These are phyloP conservation scores for Boletus sp. DNA, from an alignment of 768 basidiomycete species.

Conservation along the genomic window DNA sequence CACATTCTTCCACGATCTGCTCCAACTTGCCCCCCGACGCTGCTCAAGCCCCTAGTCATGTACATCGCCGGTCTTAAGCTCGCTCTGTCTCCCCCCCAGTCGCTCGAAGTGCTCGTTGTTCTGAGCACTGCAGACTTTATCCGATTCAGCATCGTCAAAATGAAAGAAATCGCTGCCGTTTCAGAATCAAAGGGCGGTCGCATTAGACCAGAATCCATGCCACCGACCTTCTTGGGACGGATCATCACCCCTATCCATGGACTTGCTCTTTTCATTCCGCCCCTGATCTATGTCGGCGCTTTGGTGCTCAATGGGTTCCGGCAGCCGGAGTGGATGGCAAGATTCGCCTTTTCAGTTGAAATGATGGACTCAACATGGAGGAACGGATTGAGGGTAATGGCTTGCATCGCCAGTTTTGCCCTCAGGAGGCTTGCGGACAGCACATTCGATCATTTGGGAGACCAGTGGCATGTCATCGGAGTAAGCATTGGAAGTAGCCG, in stretches of 20 bases:
- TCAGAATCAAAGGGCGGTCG: constrained; percentile 15
- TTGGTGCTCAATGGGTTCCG: constrained; percentile 24
- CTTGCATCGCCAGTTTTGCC: constrained; percentile 19
- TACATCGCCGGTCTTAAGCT: constrained; percentile 16
- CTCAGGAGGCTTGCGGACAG: background rate
- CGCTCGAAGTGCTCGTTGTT: constrained; percentile 14
- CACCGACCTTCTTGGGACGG: constrained; percentile 17
- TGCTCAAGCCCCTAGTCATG: constrained; percentile 5
- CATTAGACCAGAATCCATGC: constrained; percentile 15
- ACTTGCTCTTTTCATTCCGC: constrained; percentile 15
- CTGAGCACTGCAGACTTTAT: constrained; percentile 12
- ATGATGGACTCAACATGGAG: constrained; percentile 8
- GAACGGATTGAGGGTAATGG: constrained; percentile 13
- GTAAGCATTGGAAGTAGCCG: background rate
- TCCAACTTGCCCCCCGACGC: background rate
- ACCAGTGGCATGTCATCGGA: constrained; percentile 29
- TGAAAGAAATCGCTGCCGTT: background rate
- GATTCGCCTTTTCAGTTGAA: constrained; percentile 14
- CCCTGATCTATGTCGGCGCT: constrained; percentile 25
- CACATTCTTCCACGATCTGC: no score
- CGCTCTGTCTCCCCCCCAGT: constrained; percentile 2
- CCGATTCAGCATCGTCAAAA: background rate
- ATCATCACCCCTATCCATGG: constrained; percentile 27
- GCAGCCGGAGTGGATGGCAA: constrained; percentile 32
- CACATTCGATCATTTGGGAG: constrained; percentile 16